These are phyloP conservation scores for Phialemonium atrogriseum DNA, from an alignment of 2,329 filamentous ascomycete genomes.

Conservation along the genomic window DNA sequence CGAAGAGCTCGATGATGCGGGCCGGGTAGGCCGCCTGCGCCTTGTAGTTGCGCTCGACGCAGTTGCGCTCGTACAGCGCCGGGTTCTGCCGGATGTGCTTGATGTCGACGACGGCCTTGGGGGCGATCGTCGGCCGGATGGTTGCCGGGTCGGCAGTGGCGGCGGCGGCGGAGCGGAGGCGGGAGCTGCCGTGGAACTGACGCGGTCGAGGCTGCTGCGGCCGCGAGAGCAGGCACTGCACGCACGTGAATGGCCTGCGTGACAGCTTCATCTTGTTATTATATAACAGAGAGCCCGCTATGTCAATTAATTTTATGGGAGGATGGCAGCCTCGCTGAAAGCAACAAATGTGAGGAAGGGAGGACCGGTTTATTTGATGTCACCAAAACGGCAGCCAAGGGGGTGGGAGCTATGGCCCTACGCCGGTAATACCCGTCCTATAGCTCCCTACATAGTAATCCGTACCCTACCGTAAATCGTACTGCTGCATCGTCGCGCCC, in stretches of 20 bases:
- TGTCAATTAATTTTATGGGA: no score
- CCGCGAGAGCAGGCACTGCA: conserved; percentile 5
- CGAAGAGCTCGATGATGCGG: conserved; percentile 46
- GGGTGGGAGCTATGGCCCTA: no score
- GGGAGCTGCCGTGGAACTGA: conserved; percentile 2
- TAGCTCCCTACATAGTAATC: no score
- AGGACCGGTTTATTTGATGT: no score
- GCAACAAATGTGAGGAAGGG: no score
- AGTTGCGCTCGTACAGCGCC: conserved; percentile 73
- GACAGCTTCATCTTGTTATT: conserved; percentile 8
- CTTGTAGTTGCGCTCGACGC: conserved; percentile 74
- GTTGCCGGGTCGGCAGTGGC: conserved; percentile 1
- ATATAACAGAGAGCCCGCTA: no score
- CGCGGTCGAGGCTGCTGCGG: neutral
- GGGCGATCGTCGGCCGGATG: conserved; percentile 59
- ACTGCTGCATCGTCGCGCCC: no score
- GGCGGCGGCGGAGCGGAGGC: neutral
- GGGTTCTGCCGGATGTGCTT: conserved; percentile 85
- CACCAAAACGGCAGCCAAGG: no score
- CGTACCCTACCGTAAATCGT: no score
- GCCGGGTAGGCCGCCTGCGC: conserved; percentile 43
- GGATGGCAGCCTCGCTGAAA: neutral
- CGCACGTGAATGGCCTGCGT: conserved; percentile 9
- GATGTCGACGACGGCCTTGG: conserved; percentile 72
- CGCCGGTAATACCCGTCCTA: no score